Base-by-base conservation (phyloP, 345 rosid genomes). In the Heritiera littoralis region DNA sequence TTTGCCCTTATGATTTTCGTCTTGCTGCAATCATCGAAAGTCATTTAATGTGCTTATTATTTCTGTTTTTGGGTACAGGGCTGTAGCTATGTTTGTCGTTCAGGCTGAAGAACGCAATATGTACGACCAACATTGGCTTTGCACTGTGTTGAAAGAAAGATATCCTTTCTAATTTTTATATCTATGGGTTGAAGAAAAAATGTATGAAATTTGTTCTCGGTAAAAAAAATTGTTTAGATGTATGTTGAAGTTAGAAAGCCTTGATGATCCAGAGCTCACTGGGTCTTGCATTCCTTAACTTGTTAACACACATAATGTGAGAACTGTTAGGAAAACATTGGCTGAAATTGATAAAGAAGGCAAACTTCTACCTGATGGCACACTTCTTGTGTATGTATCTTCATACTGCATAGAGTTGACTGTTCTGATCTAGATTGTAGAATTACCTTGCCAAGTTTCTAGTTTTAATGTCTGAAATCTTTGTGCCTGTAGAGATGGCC, bases 111-210 rank as follows among this genome's bases (percentile, higher is more conserved):
- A 94, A 78, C 95, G 83, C 74, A 97, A 97, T 87, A 94, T 97
- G 98, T 97, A 94, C 58, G 99, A 94, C 79, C 99, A 97, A 85
- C 97, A 86, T 81, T 94, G 98, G 99, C 92, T 90, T 74, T 86
- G 66, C 84, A 75, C 84, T 49, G 78, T 82, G 20, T 66, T 97
- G 89, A 90, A 84, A 85, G 95, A 97, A 87, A 91, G 30, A 97
- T 97, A 97, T 97, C 98, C 93, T 87, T 72, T 89, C 76, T 69
- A 14, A 38, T 46, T n/a, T 35, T 71, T 63, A 14, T 28, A 17
- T 61, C 58, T 61, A 32, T 77, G 51, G 56, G 46, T 48, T 49
- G 9, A 75, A 65, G 48, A 35, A 17, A 48, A 10, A 13, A 32
- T 38, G 49, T 52, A n/a, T 69, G 15, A 72, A 32, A 18, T 13